These are phyloP conservation scores for Suhomyces kilbournensis DNA, from an alignment of 805 yeast species.

Conservation along the genomic window DNA sequence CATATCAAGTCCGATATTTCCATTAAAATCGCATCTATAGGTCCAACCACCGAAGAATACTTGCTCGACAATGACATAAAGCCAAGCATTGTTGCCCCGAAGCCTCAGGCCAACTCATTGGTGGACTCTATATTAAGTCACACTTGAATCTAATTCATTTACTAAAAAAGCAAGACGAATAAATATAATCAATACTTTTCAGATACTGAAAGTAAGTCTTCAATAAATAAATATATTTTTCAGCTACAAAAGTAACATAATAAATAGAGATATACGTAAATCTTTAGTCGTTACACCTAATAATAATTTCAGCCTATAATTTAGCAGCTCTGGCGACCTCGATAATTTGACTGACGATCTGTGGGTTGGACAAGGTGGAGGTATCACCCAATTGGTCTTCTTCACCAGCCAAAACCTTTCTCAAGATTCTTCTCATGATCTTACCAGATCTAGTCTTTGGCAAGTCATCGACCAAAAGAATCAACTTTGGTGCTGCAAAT, in stretches of 20 bases:
- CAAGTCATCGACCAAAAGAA: slow-evolving; percentile 80
- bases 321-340: slow-evolving; percentile 51
- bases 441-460: slow-evolving; percentile 99
- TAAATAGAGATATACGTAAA: neutral
- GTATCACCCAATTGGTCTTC: slow-evolving; percentile 90
- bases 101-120: slow-evolving; percentile 69
- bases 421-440: slow-evolving; percentile 95
- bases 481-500: slow-evolving; percentile 92
- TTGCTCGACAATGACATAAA: slow-evolving; percentile 48
- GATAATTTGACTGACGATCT: slow-evolving; percentile 74
- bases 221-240: neutral
- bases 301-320: slow-evolving; percentile 6
- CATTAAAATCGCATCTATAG: slow-evolving; percentile 74
- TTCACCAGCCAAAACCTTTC: slow-evolving; percentile 90
- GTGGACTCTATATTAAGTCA: slow-evolving; percentile 31
- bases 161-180: too few species aligned
- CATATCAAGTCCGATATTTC: slow-evolving; percentile 19
- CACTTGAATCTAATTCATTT: neutral
- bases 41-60: slow-evolving; percentile 83
- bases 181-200: too few species aligned
- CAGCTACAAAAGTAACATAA: neutral
- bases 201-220: too few species aligned
- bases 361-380: slow-evolving; percentile 85
- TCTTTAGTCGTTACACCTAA: neutral
- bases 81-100: slow-evolving; percentile 63